Evolutionary conservation across 106 monocot genomes (phyloP), one percentile per base, ranked within the genome.

Genomic region (Allium fistulosum): DNA sequence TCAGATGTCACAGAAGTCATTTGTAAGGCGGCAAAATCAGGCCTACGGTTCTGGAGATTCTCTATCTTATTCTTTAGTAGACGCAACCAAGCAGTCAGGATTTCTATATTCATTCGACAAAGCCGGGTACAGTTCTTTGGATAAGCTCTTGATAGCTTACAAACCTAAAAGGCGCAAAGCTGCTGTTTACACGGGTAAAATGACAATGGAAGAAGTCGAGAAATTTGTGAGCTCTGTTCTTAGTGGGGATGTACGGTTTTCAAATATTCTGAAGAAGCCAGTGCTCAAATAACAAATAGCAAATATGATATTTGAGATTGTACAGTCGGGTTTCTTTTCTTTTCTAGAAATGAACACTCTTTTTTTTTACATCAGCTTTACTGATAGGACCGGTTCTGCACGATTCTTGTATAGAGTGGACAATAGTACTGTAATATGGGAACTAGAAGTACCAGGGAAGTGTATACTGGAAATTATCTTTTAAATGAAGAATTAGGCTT

Each of bases 1-100:
- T 56, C 84, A 99, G 97, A 67, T 99, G 11, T 99, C 92, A 61
- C 88, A 81, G 66, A 99, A 88, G 77, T 82, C 92, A 12, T 37
- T 37, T 37, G 70, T 74, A 7, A 89, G 97, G 69, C 69, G 76
- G 53, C 92, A 73, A 53, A 71, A 57, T 50, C 61, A 61, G 58
- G 77, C 48, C 15, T 15, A 15, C 7, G 17, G 63, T 37, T 65
- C 63, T 4, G 64, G 73, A 0, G 78, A 84, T 57, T 80, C 83
- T 26, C 18, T 99, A 46, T 74, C 76, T 22, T 90, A 89, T 59
- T 70, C 75, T n/a, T 76, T 97, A 69, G 66, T 97, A 71, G 97
- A 97, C 67, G 92, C 82, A 8, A 78, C 48, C 37, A 92, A 84
- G 67, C 88, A 99, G 13, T 18, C 78, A 2, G 11, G 80, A 22